Conservation (phyloP, 495 filamentous ascomycete species). For the Venustampulla echinocandica region DNA sequence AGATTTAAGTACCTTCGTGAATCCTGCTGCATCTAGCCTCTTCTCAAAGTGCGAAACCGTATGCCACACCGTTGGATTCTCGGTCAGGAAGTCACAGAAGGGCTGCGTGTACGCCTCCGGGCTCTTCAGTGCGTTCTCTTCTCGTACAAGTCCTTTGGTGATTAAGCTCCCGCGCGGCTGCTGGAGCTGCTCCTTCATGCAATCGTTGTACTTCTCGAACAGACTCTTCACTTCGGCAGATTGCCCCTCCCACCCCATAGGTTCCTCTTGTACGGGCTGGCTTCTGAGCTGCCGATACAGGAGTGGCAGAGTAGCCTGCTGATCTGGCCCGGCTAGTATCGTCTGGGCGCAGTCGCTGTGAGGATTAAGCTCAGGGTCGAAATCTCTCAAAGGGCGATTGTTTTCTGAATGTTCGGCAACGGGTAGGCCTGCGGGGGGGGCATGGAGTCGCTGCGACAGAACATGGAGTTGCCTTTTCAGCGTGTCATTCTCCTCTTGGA, state of each 20-base stretch:
- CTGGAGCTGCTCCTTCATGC: neutral
- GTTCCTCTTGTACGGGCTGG: neutral
- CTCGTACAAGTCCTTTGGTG: conserved; percentile 3
- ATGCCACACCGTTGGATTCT: conserved; percentile 91
- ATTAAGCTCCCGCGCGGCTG: conserved; percentile 3
- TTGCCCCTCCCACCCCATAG: neutral
- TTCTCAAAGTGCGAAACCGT: conserved; percentile 66
- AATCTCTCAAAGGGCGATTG: too few species aligned
- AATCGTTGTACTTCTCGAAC: conserved; percentile 14
- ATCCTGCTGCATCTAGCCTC: conserved; percentile 62
- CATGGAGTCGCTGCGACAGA: neutral
- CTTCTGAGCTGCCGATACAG: too few species aligned
- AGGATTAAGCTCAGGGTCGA: too few species aligned
- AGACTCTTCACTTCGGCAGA: conserved; percentile 3
- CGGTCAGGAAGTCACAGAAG: conserved; percentile 79
- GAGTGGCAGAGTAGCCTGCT: too few species aligned
- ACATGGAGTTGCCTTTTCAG: neutral
- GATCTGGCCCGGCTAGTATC: too few species aligned
- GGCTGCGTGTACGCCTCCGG: conserved; percentile 67
- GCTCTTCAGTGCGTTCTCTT: conserved; percentile 16
- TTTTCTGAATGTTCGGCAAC: too few species aligned
- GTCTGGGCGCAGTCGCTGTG: too few species aligned
- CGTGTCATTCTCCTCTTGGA: neutral
- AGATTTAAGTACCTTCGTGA: conserved; percentile 42
- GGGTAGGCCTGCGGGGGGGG: too few species aligned